These are phyloP conservation scores for Lagenidium sp. DNA, from an alignment of 352 stramenopile genomes.

Conservation along the genomic window DNA sequence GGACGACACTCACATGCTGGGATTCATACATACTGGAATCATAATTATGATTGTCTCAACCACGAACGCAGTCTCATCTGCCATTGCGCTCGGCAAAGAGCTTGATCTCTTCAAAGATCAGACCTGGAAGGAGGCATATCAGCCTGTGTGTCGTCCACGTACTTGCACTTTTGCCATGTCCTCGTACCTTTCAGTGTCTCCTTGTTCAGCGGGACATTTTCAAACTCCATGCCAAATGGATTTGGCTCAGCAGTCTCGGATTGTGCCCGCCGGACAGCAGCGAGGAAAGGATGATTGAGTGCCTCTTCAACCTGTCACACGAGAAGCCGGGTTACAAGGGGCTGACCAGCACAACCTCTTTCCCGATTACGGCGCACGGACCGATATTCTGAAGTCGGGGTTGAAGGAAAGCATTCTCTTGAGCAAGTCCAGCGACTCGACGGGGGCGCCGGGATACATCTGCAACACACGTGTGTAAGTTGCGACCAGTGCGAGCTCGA, in stretches of 20 bases:
- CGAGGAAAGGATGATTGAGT: slow-evolving; percentile 74
- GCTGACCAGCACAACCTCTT: too few species aligned
- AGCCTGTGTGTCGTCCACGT: neutral
- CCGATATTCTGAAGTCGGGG: slow-evolving; percentile 75
- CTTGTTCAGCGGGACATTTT: slow-evolving; percentile 81
- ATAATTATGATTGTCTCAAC: too few species aligned
- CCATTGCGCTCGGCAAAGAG: slow-evolving; percentile 58
- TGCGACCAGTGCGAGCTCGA: too few species aligned
- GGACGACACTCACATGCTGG: too few species aligned
- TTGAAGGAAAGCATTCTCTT: slow-evolving; percentile 80
- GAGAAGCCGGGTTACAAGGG: too few species aligned
- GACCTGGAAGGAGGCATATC: slow-evolving; percentile 41
- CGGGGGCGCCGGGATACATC: slow-evolving; percentile 76
- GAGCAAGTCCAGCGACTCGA: slow-evolving; percentile 77
- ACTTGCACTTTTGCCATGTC: neutral
- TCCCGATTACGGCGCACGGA: slow-evolving; percentile 13
- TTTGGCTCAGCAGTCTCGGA: slow-evolving; percentile 66
- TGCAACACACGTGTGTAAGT: too few species aligned
- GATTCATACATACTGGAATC: too few species aligned
- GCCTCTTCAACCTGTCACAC: slow-evolving; percentile 67
- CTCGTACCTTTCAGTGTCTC: slow-evolving; percentile 72
- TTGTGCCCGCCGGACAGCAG: slow-evolving; percentile 61
- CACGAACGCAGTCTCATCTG: slow-evolving; percentile 28
- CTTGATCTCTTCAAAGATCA: slow-evolving; percentile 87
- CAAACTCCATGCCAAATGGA: slow-evolving; percentile 86